These are phyloP conservation scores for Teratosphaeria destructans DNA, from an alignment of 2,329 filamentous ascomycete species.

Conservation along the genomic window DNA sequence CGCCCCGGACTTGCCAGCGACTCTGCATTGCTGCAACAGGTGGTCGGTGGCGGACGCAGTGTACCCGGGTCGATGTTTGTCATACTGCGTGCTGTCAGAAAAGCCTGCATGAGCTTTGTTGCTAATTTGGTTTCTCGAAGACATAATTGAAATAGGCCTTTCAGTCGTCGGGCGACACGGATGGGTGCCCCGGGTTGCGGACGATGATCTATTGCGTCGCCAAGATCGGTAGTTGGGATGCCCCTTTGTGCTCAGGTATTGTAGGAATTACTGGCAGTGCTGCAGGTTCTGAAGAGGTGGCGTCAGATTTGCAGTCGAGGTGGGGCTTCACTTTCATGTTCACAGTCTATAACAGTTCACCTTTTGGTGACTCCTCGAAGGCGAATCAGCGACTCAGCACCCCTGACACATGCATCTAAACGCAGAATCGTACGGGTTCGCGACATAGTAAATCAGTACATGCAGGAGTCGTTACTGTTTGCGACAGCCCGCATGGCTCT, in stretches of 20 bases:
- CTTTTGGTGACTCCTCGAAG: no score
- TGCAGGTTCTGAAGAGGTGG: not conserved
- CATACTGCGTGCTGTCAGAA: constrained; percentile 53
- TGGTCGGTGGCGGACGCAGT: constrained; percentile 45
- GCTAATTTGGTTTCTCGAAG: constrained; percentile 7
- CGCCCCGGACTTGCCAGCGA: constrained; percentile 35
- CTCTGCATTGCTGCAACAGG: constrained; percentile 46
- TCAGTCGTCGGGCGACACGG: not conserved
- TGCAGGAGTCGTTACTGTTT: no score
- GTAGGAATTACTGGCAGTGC: no score
- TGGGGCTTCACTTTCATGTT: not conserved
- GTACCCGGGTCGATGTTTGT: constrained; percentile 59
- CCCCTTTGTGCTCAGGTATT: not conserved
- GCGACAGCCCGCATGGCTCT: no score
- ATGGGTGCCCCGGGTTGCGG: not conserved
- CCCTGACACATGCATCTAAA: no score
- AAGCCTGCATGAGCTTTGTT: constrained; percentile 44
- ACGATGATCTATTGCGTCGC: not conserved
- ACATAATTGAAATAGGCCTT: not conserved
- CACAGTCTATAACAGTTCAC: no score
- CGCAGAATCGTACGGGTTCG: no score
- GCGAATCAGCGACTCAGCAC: no score
- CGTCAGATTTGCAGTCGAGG: not conserved
- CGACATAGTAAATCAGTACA: no score
- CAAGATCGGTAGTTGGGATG: not conserved